These are phyloP conservation scores for Leptographium wingfieldii DNA, from an alignment of 2,329 filamentous ascomycete genomes.

Conservation along the genomic window DNA sequence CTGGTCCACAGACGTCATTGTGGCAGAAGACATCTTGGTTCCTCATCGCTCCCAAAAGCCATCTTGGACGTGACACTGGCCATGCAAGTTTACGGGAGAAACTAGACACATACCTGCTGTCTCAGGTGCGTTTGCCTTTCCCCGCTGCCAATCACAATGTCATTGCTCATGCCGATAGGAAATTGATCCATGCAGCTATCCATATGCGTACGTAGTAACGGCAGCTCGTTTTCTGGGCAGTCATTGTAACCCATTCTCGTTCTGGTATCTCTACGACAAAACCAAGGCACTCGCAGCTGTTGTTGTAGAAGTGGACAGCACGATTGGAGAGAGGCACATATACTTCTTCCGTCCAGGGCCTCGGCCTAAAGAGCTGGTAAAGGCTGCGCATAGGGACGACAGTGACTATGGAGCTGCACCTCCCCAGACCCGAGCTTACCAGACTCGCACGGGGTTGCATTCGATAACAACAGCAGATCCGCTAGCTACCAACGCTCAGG, in stretches of 20 bases:
- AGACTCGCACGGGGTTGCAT: constrained; percentile 39
- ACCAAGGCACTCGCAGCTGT: constrained; percentile 47
- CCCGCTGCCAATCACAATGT: constrained; percentile 8
- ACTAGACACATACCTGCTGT: constrained; percentile 44
- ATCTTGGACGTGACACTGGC: constrained; percentile 42
- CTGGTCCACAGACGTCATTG: constrained; percentile 16
- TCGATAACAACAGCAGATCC: constrained; percentile 37
- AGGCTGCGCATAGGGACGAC: neutral
- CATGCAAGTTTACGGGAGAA: constrained; percentile 48
- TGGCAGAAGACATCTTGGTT: constrained; percentile 35
- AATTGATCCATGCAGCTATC: constrained; percentile 46
- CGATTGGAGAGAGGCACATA: constrained; percentile 58
- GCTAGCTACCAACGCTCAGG: constrained; percentile 25
- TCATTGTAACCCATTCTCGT: constrained; percentile 63
- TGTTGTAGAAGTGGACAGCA: constrained; percentile 65
- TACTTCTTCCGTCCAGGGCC: constrained; percentile 36
- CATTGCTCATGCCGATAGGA: constrained; percentile 25
- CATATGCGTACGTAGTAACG: constrained; percentile 58
- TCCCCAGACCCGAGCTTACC: constrained; percentile 25
- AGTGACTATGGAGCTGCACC: neutral
- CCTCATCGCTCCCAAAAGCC: constrained; percentile 44
- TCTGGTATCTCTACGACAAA: constrained; percentile 63
- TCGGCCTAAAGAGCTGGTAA: neutral
- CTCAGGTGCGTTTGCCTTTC: constrained; percentile 29
- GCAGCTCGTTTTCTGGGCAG: constrained; percentile 57